Percentiles rank a stretch among this genome's conserved stretches.
Conservation (phyloP, 331 rosid genomes). For the Pyracantha coccinea region DNA sequence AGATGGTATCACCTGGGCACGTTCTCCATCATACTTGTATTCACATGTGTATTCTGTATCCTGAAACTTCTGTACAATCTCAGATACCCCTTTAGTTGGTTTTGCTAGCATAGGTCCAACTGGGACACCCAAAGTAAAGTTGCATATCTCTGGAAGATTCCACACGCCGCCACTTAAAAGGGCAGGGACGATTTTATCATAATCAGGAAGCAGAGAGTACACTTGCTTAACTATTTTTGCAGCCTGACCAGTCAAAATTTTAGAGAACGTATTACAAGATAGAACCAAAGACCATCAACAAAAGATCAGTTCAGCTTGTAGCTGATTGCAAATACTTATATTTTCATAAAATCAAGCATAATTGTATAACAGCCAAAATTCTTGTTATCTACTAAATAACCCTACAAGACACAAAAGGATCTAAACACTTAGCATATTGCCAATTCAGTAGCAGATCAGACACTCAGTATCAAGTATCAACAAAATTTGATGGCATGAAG, state of each 20-base stretch:
- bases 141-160: conserved; percentile 60
- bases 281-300: background rate
- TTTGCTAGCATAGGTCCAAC: conserved; percentile 96
- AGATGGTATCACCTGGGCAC: conserved; percentile 72
- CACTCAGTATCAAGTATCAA: background rate
- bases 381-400: background rate
- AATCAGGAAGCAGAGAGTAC: conserved; percentile 75
- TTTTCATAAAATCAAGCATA: background rate
- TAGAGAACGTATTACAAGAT: conserved; percentile 1
- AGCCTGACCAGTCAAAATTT: conserved; percentile 57
- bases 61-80: conserved; percentile 71
- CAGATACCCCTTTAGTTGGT: conserved; percentile 74
- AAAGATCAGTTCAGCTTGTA: background rate
- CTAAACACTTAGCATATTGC: background rate
- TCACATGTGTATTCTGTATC: conserved; percentile 81
- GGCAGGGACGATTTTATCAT: conserved; percentile 69
- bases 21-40: conserved; percentile 93
- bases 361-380: background rate
- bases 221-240: conserved; percentile 71
- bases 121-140: conserved; percentile 79
- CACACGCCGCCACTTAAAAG: conserved; percentile 70
- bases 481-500: background rate
- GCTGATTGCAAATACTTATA: background rate
- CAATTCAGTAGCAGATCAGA: background rate
- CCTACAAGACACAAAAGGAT: background rate